Evolutionary conservation across 371 early-diverging fungal species (phyloP).

Genomic region (Rhizopus microsporus): DNA sequence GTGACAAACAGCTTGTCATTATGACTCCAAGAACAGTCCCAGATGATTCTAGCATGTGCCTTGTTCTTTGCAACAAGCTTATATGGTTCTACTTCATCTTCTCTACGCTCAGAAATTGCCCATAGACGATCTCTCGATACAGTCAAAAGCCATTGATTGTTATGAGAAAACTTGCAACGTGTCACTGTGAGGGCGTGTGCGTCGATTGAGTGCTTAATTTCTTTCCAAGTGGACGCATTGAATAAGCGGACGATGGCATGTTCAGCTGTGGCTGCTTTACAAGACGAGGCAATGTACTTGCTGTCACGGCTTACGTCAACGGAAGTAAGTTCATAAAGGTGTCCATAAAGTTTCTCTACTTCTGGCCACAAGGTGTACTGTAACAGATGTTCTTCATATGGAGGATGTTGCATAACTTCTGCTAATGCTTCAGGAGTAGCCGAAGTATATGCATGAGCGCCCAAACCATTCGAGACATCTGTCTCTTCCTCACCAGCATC

Average conservation of each 20-base stretch:
- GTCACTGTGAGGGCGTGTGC: slow-evolving; percentile 91
- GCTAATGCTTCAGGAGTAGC: slow-evolving; percentile 55
- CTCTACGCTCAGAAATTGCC: slow-evolving; percentile 71
- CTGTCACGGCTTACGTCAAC: slow-evolving; percentile 76
- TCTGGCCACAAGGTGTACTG: slow-evolving; percentile 98
- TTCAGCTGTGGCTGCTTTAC: slow-evolving; percentile 77
- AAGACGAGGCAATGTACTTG: slow-evolving; percentile 76
- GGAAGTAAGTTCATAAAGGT: slow-evolving; percentile 86
- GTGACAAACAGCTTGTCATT: slow-evolving; percentile 86
- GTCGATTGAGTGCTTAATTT: slow-evolving; percentile 56
- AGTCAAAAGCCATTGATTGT: slow-evolving; percentile 71
- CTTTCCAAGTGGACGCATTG: slow-evolving; percentile 73
- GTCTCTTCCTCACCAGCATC: slow-evolving; percentile 51
- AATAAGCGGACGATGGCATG: slow-evolving; percentile 81
- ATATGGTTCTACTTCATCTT: slow-evolving; percentile 54
- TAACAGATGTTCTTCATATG: slow-evolving; percentile 86
- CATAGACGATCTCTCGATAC: slow-evolving; percentile 92
- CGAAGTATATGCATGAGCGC: slow-evolving; percentile 29
- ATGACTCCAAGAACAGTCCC: slow-evolving; percentile 86
- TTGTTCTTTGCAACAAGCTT: slow-evolving; percentile 63
- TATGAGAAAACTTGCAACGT: slow-evolving; percentile 74
- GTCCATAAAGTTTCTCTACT: slow-evolving; percentile 92
- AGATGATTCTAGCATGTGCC: slow-evolving; percentile 94
- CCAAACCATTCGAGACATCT: slow-evolving; percentile 36
- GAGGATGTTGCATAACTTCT: slow-evolving; percentile 68